These are phyloP conservation scores for Porcisia deanei DNA, from an alignment of 208 protist genomes.

Conservation along the genomic window DNA sequence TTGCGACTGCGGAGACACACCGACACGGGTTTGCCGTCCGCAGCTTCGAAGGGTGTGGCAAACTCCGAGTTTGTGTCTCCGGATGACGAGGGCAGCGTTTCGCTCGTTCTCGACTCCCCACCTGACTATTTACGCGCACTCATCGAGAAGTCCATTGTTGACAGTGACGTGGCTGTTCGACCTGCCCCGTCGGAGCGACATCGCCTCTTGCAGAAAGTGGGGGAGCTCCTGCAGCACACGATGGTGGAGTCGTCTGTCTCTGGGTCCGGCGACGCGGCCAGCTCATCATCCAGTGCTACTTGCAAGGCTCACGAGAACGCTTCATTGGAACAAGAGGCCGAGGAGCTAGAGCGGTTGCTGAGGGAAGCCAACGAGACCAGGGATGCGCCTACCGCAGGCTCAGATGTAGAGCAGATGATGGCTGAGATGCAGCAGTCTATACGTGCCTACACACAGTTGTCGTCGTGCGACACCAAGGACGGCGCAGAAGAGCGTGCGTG, in stretches of 20 bases:
- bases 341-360: constrained; percentile 25
- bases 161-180: background rate
- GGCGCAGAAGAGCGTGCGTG: background rate
- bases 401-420: constrained; percentile 19
- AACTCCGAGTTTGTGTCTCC: background rate
- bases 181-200: constrained; percentile 6
- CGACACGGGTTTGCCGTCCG: background rate
- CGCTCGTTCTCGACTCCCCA: constrained; percentile 20
- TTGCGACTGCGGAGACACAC: background rate
- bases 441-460: background rate
- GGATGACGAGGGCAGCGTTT: background rate
- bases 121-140: constrained; percentile 29
- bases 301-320: background rate
- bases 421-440: constrained; percentile 24
- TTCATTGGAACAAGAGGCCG: constrained; percentile 22
- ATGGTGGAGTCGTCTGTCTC: background rate
- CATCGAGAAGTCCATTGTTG: constrained; percentile 23
- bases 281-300: background rate
- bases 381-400: background rate
- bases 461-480: background rate
- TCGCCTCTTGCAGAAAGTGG: constrained; percentile 22
- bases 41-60: background rate
- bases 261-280: background rate
- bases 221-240: constrained; percentile 25
- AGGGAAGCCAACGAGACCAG: constrained; percentile 12